These are phyloP conservation scores for Pyrrhoderma lamaoense DNA, from an alignment of 1,284 basidiomycete species.

Conservation along the genomic window DNA sequence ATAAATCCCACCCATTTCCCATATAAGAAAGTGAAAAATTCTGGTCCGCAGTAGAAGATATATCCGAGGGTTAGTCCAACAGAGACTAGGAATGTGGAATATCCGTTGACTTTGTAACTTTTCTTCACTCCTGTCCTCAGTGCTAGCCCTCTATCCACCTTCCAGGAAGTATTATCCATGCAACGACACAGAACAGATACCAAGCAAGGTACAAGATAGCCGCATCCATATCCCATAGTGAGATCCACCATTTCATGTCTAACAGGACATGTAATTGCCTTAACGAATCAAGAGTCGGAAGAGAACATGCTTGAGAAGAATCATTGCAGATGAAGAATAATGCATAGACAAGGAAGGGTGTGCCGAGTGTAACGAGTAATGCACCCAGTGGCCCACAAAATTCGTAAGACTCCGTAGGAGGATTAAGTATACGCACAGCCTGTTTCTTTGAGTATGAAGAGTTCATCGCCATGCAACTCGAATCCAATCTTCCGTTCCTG, in stretches of 20 bases:
- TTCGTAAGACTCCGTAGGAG: constrained; percentile 65
- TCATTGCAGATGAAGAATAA: constrained; percentile 87
- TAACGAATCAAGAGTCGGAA: constrained; percentile 37
- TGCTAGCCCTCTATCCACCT: constrained; percentile 75
- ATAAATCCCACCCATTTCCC: constrained; percentile 88
- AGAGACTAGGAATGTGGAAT: constrained; percentile 78
- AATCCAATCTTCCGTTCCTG: too few species aligned
- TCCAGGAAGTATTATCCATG: constrained; percentile 85
- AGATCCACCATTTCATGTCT: constrained; percentile 52
- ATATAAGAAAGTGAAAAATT: constrained; percentile 83
- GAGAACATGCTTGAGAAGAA: constrained; percentile 65
- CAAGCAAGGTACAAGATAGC: constrained; percentile 75
- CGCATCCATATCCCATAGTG: constrained; percentile 78
- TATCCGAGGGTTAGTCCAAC: constrained; percentile 63
- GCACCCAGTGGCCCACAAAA: constrained; percentile 87
- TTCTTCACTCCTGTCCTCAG: constrained; percentile 75
- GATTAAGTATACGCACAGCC: constrained; percentile 41
- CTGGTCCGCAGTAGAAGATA: constrained; percentile 68
- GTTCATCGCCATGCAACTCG: neutral
- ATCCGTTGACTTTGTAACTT: constrained; percentile 93
- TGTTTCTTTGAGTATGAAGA: constrained; percentile 1
- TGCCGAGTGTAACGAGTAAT: constrained; percentile 59
- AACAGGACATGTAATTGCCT: constrained; percentile 40
- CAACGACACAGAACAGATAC: constrained; percentile 84
- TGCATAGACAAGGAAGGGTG: constrained; percentile 70